Evolutionary conservation across 345 rosid species (phyloP).

Genomic region (Acer campestre): DNA sequence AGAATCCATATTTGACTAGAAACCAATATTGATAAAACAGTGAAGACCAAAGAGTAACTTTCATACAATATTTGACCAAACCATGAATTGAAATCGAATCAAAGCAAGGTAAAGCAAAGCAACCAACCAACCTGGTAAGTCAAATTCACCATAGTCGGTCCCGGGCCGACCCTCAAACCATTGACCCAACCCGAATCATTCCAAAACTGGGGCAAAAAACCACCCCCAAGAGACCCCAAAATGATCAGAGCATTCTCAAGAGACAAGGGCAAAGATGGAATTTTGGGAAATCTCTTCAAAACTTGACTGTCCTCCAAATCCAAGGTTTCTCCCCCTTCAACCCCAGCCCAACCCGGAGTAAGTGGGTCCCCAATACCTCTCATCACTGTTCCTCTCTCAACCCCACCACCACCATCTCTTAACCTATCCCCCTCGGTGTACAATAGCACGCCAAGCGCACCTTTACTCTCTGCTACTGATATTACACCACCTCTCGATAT

Average conservation of each 20-base stretch:
- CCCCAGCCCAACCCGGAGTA: conserved; percentile 90
- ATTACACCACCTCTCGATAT: conserved; percentile 71
- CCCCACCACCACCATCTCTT: conserved; percentile 46
- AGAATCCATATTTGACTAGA: conserved; percentile 10
- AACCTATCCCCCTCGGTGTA: conserved; percentile 53
- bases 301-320: conserved; percentile 60
- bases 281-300: conserved; percentile 59
- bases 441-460: conserved; percentile 77
- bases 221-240: conserved; percentile 65
- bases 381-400: conserved; percentile 96
- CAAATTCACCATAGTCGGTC: conserved; percentile 66
- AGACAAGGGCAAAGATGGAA: conserved; percentile 83
- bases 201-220: conserved; percentile 62
- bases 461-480: conserved; percentile 60
- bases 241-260: conserved; percentile 64
- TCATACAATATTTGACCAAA: background rate
- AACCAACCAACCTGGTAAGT: conserved; percentile 65
- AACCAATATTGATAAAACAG: background rate
- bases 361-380: conserved; percentile 92
- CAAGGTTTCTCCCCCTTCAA: conserved; percentile 70
- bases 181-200: conserved; percentile 39
- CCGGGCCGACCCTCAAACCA: conserved; percentile 65
- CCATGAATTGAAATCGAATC: conserved; percentile 7
- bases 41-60: conserved; percentile 12
- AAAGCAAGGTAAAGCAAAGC: conserved; percentile 4